A percentile compares a stretch with the other conserved stretches of the same genome.
phyloP scores from a whole-genome alignment of 805 yeast genomes.

The Nakazawaea molendinolei region DNA sequence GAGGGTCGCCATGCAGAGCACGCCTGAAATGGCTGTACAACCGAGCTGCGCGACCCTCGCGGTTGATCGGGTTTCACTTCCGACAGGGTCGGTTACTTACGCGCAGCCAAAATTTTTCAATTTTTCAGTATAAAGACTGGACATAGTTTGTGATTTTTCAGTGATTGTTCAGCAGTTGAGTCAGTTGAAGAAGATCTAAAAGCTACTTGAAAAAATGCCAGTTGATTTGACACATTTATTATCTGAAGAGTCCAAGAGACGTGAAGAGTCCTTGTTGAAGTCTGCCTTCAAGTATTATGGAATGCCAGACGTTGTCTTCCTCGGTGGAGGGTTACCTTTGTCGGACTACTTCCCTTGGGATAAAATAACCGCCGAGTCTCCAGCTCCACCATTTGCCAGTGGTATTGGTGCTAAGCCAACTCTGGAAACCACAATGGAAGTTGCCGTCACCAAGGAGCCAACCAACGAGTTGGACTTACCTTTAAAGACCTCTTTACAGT shows the following conservation, averaged over 20 bases:
- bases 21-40: too few species aligned
- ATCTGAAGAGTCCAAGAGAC: slow-evolving; percentile 71
- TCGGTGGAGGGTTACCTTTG: slow-evolving; percentile 95
- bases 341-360: slow-evolving; percentile 92
- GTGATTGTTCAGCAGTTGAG: too few species aligned
- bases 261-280: slow-evolving; percentile 78
- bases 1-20: neutral
- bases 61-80: too few species aligned
- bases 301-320: slow-evolving; percentile 72
- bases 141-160: too few species aligned
- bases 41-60: slow-evolving; percentile 3
- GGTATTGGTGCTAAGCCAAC: slow-evolving; percentile 68
- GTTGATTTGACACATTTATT: slow-evolving; percentile 63
- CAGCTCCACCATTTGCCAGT: slow-evolving; percentile 70
- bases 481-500: slow-evolving; percentile 81
- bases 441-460: slow-evolving; percentile 35
- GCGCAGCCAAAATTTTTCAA: too few species aligned
- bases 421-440: slow-evolving; percentile 24
- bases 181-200: too few species aligned
- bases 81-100: too few species aligned
- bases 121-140: too few species aligned
- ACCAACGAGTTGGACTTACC: slow-evolving; percentile 54
- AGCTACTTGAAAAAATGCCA: neutral
- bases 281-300: slow-evolving; percentile 71
- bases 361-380: slow-evolving; percentile 59